These are phyloP conservation scores for Trichosporon sp. DNA, from an alignment of 1,284 basidiomycete genomes.

Conservation along the genomic window DNA sequence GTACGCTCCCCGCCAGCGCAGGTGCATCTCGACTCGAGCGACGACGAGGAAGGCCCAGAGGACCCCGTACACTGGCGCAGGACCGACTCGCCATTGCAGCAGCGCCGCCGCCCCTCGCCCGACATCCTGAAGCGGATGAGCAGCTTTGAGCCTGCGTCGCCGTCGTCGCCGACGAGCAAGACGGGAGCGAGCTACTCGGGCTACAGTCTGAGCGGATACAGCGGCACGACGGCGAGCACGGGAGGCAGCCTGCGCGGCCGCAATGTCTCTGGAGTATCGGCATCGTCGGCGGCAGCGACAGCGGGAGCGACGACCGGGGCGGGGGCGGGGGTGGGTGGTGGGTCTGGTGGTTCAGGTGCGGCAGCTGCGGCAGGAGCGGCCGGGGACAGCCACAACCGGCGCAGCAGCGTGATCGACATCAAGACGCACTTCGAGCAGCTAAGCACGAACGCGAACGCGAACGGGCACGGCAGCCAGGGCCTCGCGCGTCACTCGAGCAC, in stretches of 20 bases:
- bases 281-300: neutral
- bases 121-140: constrained; percentile 10
- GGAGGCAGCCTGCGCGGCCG: neutral
- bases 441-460: constrained; percentile 7
- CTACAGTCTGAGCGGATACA: neutral
- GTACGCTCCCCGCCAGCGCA: neutral
- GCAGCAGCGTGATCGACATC: constrained; percentile 44
- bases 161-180: neutral
- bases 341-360: no score
- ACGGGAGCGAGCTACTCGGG: neutral
- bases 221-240: neutral
- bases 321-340: no score
- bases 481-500: neutral
- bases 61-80: constrained; percentile 7
- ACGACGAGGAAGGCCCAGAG: constrained; percentile 38
- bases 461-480: neutral
- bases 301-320: no score
- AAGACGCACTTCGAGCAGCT: constrained; percentile 39
- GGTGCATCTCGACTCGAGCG: constrained; percentile 25
- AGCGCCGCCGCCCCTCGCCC: constrained; percentile 7
- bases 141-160: constrained; percentile 5
- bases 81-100: neutral
- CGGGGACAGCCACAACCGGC: constrained; percentile 34
- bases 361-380: no score
- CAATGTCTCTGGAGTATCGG: constrained; percentile 9